Conservation (phyloP, 2,329 filamentous ascomycete species). For the Monosporascus ibericus region DNA sequence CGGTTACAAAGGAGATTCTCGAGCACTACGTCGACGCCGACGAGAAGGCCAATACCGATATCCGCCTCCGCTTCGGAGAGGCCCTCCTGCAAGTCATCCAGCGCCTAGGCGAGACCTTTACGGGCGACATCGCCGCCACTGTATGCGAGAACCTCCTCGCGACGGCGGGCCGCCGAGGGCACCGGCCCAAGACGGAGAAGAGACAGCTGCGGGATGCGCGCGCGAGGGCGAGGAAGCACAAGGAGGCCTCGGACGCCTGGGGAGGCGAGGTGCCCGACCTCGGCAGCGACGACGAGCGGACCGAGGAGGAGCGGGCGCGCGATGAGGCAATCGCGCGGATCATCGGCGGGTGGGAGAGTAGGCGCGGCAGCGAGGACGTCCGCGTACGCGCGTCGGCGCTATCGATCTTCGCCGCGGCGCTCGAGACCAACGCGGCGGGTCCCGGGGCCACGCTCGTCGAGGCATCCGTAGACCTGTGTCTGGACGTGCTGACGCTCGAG, state of each 20-base stretch:
- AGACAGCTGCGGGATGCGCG: constrained; percentile 47
- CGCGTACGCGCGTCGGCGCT: constrained; percentile 64
- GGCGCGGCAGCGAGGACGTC: constrained; percentile 60
- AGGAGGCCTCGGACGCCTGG: constrained; percentile 48
- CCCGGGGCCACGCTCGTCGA: constrained; percentile 47
- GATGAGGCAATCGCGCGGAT: constrained; percentile 52
- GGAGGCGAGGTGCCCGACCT: constrained; percentile 43
- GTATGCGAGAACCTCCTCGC: constrained; percentile 55
- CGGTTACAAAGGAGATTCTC: constrained; percentile 55
- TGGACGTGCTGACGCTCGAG: constrained; percentile 60
- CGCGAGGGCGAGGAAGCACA: constrained; percentile 40
- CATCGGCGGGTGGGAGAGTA: constrained; percentile 61
- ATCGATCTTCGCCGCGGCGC: constrained; percentile 53
- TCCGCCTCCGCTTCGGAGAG: constrained; percentile 63
- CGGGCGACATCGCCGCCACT: constrained; percentile 43
- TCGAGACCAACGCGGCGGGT: constrained; percentile 56
- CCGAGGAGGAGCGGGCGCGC: constrained; percentile 36
- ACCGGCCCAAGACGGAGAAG: constrained; percentile 52
- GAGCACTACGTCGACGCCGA: constrained; percentile 61
- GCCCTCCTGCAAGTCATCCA: constrained; percentile 60
- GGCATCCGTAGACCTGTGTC: constrained; percentile 54
- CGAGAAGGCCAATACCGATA: constrained; percentile 54
- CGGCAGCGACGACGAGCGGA: constrained; percentile 23
- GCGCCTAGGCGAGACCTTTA: constrained; percentile 49
- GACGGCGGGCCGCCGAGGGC: constrained; percentile 57